phyloP scores from a whole-genome alignment of 2,329 filamentous ascomycete species.

The Botrytis fabae region DNA sequence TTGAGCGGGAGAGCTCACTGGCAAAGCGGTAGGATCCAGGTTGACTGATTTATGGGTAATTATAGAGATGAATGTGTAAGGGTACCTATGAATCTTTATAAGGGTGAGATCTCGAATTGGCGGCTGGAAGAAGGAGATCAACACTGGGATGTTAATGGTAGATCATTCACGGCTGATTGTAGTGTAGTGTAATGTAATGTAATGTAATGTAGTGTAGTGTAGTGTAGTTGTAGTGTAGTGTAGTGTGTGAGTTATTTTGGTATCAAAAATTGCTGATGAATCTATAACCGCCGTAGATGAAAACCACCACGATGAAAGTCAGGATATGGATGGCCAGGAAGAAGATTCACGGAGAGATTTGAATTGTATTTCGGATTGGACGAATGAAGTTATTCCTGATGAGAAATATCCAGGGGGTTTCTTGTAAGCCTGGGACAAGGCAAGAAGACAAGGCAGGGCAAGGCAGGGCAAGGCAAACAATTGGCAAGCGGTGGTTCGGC shows the following conservation, averaged over 20 bases:
- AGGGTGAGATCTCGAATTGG: constrained; percentile 24
- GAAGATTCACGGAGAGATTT: constrained; percentile 11
- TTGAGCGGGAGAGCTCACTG: constrained; percentile 52
- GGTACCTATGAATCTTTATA: constrained; percentile 20
- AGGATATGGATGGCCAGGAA: background rate
- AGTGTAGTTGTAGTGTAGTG: background rate
- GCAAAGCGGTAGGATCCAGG: constrained; percentile 55
- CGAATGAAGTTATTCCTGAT: constrained; percentile 24
- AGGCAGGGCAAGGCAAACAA: constrained; percentile 1
- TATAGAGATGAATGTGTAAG: constrained; percentile 13
- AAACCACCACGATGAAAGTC: background rate
- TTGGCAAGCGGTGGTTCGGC: constrained; percentile 18
- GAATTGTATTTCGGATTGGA: constrained; percentile 10
- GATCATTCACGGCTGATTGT: constrained; percentile 21
- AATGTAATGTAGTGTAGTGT: background rate
- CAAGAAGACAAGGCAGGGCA: background rate
- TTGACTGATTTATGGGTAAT: constrained; percentile 37
- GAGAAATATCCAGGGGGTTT: constrained; percentile 24
- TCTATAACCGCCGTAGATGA: background rate
- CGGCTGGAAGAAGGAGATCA: constrained; percentile 23
- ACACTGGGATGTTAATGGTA: constrained; percentile 23
- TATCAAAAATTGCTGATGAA: constrained; percentile 7
- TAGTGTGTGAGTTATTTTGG: constrained; percentile 14
- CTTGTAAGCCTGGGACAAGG: constrained; percentile 4
- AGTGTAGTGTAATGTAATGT: constrained; percentile 1